phyloP scores from a whole-genome alignment of 768 basidiomycete genomes.

The Auriscalpium microsporum region DNA sequence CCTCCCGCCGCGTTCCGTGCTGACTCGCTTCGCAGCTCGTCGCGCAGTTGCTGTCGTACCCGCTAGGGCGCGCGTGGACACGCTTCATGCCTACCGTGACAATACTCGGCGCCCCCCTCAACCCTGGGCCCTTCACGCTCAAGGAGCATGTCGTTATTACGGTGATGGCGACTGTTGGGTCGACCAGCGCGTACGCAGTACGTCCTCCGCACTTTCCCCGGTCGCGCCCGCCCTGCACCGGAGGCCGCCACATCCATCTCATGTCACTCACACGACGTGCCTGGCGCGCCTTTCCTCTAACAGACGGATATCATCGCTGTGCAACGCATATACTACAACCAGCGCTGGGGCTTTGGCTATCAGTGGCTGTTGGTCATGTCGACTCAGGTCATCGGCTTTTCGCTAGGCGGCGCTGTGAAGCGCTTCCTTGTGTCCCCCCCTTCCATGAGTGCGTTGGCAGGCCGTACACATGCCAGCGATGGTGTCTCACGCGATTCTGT shows the following conservation, averaged over 20 bases:
- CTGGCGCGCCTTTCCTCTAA: not conserved
- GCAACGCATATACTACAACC: slow-evolving; percentile 60
- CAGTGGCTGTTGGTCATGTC: slow-evolving; percentile 76
- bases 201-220: slow-evolving; percentile 14
- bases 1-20: too few relatives aligned
- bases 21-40: slow-evolving; percentile 37
- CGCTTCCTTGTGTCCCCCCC: slow-evolving; percentile 65
- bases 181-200: slow-evolving; percentile 34
- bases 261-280: not conserved
- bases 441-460: slow-evolving; percentile 32
- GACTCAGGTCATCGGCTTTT: slow-evolving; percentile 75
- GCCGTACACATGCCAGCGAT: not conserved
- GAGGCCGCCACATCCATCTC: not conserved
- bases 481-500: not conserved
- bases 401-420: slow-evolving; percentile 65
- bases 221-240: not conserved
- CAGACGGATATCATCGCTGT: slow-evolving; percentile 67
- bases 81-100: slow-evolving; percentile 42
- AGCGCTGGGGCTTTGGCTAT: slow-evolving; percentile 39
- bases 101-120: slow-evolving; percentile 53
- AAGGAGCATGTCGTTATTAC: slow-evolving; percentile 43
- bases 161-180: slow-evolving; percentile 34
- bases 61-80: slow-evolving; percentile 53
- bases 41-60: slow-evolving; percentile 65
- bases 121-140: slow-evolving; percentile 70